Conservation (phyloP, 352 stramenopile species). For the Globisporangium splendens region DNA sequence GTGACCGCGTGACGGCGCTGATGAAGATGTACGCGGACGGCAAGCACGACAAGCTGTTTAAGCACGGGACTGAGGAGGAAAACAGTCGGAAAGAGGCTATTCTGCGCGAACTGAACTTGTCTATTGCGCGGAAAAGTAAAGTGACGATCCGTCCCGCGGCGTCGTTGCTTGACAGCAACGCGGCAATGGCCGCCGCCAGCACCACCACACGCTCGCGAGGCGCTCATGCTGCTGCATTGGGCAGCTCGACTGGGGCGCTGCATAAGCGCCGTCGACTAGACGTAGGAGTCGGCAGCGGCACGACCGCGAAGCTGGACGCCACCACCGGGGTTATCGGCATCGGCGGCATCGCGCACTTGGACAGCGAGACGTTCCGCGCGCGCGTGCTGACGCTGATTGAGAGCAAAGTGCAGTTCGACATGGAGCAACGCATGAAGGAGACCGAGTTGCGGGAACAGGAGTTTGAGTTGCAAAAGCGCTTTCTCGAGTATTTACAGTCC, state of each 20-base stretch:
- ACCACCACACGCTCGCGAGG: conserved; percentile 3
- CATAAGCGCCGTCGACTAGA: conserved; percentile 16
- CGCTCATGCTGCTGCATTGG: background rate
- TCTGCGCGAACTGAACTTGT: conserved; percentile 53
- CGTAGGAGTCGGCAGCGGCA: conserved; percentile 5
- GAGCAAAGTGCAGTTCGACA: conserved; percentile 82
- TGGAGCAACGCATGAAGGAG: conserved; percentile 73
- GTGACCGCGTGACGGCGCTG: conserved; percentile 69
- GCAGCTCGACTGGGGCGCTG: background rate
- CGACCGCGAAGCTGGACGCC: conserved; percentile 3
- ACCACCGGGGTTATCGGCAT: conserved; percentile 1
- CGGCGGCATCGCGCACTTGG: conserved; percentile 8
- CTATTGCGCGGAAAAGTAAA: conserved; percentile 47
- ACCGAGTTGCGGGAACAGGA: conserved; percentile 75
- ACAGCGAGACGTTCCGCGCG: conserved; percentile 50
- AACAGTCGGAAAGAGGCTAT: conserved; percentile 67
- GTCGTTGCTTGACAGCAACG: conserved; percentile 16
- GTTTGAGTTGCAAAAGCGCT: conserved; percentile 78
- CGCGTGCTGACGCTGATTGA: conserved; percentile 72
- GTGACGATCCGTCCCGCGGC: conserved; percentile 18
- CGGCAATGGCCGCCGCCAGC: conserved; percentile 11
- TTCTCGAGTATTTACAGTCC: conserved; percentile 79
- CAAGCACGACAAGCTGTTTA: conserved; percentile 84
- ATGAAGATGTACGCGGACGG: conserved; percentile 78
- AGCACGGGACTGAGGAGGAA: conserved; percentile 66